Conservation (phyloP, 2,329 filamentous ascomycete genomes). For the Ascochyta clinopodiicola region DNA sequence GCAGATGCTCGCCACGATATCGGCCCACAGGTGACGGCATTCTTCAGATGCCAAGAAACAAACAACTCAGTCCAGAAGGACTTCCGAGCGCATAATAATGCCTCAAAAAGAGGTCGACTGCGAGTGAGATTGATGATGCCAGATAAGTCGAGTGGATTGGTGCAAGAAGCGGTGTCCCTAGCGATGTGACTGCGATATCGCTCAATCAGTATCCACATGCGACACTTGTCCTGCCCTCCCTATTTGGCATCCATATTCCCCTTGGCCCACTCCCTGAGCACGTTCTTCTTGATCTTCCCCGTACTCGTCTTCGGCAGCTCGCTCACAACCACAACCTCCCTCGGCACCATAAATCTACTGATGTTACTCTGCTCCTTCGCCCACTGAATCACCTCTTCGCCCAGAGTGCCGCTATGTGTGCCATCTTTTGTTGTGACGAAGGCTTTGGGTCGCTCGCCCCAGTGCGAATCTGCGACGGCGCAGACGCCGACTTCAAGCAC, state of each 20-base stretch:
- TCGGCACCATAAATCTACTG: constrained; percentile 85
- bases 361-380: constrained; percentile 81
- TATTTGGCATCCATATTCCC: constrained; percentile 50
- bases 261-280: constrained; percentile 84
- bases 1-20: no score
- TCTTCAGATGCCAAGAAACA: no score
- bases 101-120: no score
- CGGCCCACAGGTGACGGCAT: no score
- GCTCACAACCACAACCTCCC: constrained; percentile 76
- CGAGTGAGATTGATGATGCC: no score
- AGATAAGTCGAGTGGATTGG: no score
- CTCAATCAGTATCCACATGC: neutral
- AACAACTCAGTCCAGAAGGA: no score
- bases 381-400: constrained; percentile 81
- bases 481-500: constrained; percentile 93
- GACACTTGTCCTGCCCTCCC: neutral
- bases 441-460: constrained; percentile 96
- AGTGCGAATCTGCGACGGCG: constrained; percentile 83
- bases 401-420: constrained; percentile 61
- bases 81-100: no score
- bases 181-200: neutral
- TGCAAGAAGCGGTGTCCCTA: no score
- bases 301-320: constrained; percentile 97
- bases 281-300: constrained; percentile 95
- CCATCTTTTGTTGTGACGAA: constrained; percentile 78